Conservation (phyloP, 1,139 yeast genomes). For the Geotrichum reessii region DNA sequence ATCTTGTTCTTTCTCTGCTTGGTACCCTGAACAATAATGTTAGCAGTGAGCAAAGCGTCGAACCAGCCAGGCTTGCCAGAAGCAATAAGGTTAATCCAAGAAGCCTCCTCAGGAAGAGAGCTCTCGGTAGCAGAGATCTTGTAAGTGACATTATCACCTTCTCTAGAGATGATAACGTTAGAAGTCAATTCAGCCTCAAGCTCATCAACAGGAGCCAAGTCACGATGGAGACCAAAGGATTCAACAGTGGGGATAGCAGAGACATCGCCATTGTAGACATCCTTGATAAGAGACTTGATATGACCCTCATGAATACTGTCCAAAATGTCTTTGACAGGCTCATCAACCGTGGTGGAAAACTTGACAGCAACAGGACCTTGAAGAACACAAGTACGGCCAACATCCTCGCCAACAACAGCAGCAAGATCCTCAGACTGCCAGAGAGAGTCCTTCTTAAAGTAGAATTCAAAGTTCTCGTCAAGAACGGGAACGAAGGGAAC, state of each 20-base stretch:
- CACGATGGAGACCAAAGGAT: constrained; percentile 68
- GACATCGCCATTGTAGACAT: constrained; percentile 63
- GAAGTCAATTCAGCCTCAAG: constrained; percentile 35
- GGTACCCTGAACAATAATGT: constrained; percentile 77
- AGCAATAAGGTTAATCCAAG: constrained; percentile 79
- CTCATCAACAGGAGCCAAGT: constrained; percentile 31
- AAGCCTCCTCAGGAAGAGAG: constrained; percentile 36
- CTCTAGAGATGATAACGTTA: constrained; percentile 37
- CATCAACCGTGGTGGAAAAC: constrained; percentile 78
- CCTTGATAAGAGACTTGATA: constrained; percentile 60
- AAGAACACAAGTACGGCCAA: constrained; percentile 94
- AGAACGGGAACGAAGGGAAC: constrained; percentile 95
- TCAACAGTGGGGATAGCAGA: constrained; percentile 79
- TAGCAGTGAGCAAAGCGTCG: constrained; percentile 77
- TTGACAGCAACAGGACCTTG: constrained; percentile 99
- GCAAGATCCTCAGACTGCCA: constrained; percentile 99
- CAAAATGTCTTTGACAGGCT: constrained; percentile 86
- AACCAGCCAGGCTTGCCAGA: constrained; percentile 82
- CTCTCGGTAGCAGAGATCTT: constrained; percentile 41
- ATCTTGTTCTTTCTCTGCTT: constrained; percentile 75
- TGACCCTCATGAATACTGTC: constrained; percentile 90
- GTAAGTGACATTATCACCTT: constrained; percentile 41
- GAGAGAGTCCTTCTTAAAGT: constrained; percentile 95
- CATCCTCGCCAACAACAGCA: constrained; percentile 93
- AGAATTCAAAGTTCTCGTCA: constrained; percentile 89